Conservation (phyloP, 2,329 filamentous ascomycete genomes). For the Mycosphaerella sp. region DNA sequence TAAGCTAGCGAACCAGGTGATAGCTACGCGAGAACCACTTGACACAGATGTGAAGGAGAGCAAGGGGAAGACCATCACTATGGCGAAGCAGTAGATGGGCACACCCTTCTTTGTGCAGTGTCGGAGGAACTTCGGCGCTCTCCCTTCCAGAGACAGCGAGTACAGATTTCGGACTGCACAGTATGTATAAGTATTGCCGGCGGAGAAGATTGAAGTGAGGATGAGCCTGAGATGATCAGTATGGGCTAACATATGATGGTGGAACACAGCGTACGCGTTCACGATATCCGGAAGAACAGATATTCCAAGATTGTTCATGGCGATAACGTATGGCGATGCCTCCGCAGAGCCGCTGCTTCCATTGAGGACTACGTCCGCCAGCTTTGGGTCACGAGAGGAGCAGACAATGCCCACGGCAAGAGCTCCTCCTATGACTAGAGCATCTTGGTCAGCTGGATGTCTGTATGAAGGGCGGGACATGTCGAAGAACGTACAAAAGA, state of each 20-base stretch:
- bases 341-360: constrained; percentile 28
- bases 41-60: constrained; percentile 34
- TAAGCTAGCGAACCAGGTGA: constrained; percentile 46
- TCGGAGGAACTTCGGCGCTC: constrained; percentile 50
- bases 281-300: constrained; percentile 39
- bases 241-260: not conserved
- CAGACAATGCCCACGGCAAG: constrained; percentile 42
- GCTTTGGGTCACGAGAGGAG: constrained; percentile 28
- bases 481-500: constrained; percentile 2
- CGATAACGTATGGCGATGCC: constrained; percentile 35
- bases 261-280: constrained; percentile 25
- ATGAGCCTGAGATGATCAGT: constrained; percentile 22
- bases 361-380: constrained; percentile 24
- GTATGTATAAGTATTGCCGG: constrained; percentile 53
- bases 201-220: constrained; percentile 52
- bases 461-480: not conserved
- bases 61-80: constrained; percentile 41
- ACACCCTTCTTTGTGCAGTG: constrained; percentile 57
- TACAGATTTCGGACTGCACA: constrained; percentile 50
- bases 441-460: constrained; percentile 11
- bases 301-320: constrained; percentile 40
- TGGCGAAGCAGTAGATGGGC: constrained; percentile 52
- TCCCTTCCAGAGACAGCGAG: constrained; percentile 48
- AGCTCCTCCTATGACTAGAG: constrained; percentile 44
- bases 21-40: constrained; percentile 28